Base-by-base conservation (phyloP, 2,329 filamentous ascomycete species). In the Hymenoscyphus occultus region DNA sequence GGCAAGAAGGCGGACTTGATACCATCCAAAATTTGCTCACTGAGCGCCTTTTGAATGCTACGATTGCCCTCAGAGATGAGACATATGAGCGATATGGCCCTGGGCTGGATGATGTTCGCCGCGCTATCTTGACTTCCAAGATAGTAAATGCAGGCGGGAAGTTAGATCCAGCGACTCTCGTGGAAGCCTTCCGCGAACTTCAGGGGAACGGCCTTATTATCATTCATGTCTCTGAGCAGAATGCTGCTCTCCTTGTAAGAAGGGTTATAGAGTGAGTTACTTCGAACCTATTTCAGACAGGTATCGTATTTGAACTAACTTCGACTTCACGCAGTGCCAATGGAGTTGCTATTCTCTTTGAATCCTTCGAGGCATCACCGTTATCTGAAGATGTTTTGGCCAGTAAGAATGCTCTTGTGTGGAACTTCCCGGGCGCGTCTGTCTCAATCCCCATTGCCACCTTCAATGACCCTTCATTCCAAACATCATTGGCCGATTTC, bases 351-450 rank as follows among this genome's bases (percentile, higher is more conserved):
- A 67, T 82, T 69, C 19, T 85, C 64, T 83, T 89, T 58, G 87
- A 90, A 72, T 79, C 79, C 0, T 90, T 90, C 63, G 87, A 90
- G 71, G 79, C 83, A 0, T 87, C 86, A 0, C 78, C 88, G 0
- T 71, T 72, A 0, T 83, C 83, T 0, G 78, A 84, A 56, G 75
- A 80, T 14, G 83, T 88, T 0, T 77, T 89, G 1, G 79, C 80
- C 0, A 75, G 83, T 0, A 74, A 82, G 22, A 79, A 79, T 32
- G 81, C 85, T 1, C 73, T 90, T 0, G 71, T 78, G 64, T 87
- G 86, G 81, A 79, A 83, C 19, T 90, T 90, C 67, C 88, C 88
- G 0, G 84, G 83, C 0, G 76, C 74, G 16, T 80, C 83, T 0
- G 82, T 84, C 0, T 76, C 79, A 0, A 71, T 89, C 2, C 76